Conservation (phyloP, 306 rosid genomes). For the Trichosanthes cucumerina region DNA sequence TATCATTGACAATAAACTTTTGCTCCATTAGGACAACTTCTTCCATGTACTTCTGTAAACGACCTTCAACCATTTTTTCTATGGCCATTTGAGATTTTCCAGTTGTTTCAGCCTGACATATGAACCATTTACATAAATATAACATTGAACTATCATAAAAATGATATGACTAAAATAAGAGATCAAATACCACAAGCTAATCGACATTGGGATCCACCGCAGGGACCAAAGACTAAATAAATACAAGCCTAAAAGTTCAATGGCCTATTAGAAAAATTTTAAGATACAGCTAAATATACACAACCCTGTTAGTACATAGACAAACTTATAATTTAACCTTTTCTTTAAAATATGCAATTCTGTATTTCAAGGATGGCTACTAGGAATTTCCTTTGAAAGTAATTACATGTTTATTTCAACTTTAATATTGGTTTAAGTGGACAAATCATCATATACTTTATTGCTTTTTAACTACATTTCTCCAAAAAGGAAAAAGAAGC, state of each 20-base stretch:
- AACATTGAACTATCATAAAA: neutral
- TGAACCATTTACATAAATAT: conserved; percentile 8
- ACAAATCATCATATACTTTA: neutral
- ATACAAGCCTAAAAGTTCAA: neutral
- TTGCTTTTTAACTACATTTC: neutral
- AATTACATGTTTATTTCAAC: neutral
- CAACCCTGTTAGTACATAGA: neutral
- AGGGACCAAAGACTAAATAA: neutral
- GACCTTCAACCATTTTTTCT: conserved; percentile 94
- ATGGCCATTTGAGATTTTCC: conserved; percentile 82
- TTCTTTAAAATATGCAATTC: neutral
- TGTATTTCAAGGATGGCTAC: neutral
- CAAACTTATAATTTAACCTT: neutral
- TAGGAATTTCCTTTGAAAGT: neutral
- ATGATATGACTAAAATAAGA: neutral
- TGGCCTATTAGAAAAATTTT: neutral
- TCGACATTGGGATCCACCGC: too few relatives aligned
- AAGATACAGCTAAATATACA: neutral
- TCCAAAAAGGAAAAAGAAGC: neutral
- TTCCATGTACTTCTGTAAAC: conserved; percentile 77
- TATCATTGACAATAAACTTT: conserved; percentile 60
- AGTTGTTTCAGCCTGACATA: conserved; percentile 69
- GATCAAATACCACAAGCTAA: neutral
- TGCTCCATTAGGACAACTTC: conserved; percentile 91
- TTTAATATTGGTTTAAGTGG: neutral